Percentiles rank a stretch among this genome's conserved stretches.
Conservation (phyloP, 805 yeast genomes). For the Blastobotrys americana region DNA sequence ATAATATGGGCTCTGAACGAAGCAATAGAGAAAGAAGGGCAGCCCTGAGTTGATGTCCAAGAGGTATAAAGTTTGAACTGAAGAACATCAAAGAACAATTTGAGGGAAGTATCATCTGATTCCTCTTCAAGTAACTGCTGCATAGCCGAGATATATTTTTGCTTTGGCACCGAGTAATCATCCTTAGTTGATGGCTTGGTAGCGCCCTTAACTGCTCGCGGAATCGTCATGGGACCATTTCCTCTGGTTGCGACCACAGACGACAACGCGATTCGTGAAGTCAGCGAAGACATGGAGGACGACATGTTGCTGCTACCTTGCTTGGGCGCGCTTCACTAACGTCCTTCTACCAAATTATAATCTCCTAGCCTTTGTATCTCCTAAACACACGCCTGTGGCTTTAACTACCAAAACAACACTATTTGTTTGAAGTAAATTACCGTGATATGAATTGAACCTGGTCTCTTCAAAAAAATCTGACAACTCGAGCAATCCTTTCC, state of each 20-base stretch:
- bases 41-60: not conserved
- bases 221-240: not conserved
- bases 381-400: too few relatives aligned
- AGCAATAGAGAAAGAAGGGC: not conserved
- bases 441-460: too few relatives aligned
- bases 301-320: too few relatives aligned
- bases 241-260: not conserved
- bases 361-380: too few relatives aligned
- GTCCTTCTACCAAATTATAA: too few relatives aligned
- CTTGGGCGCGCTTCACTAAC: too few relatives aligned
- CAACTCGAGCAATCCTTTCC: too few relatives aligned
- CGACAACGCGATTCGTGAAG: not conserved
- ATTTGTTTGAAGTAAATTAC: too few relatives aligned
- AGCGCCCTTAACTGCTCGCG: constrained; percentile 6
- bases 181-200: constrained; percentile 9
- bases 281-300: not conserved
- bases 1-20: constrained; percentile 17
- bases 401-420: too few relatives aligned
- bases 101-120: constrained; percentile 6
- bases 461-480: too few relatives aligned
- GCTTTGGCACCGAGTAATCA: constrained; percentile 3
- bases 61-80: constrained; percentile 6
- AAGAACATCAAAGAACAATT: constrained; percentile 9
- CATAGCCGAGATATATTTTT: constrained; percentile 10
- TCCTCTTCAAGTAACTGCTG: constrained; percentile 8